Conservation (phyloP, 176 grass and related monocot genomes). For the Tillandsia fasciculata region DNA sequence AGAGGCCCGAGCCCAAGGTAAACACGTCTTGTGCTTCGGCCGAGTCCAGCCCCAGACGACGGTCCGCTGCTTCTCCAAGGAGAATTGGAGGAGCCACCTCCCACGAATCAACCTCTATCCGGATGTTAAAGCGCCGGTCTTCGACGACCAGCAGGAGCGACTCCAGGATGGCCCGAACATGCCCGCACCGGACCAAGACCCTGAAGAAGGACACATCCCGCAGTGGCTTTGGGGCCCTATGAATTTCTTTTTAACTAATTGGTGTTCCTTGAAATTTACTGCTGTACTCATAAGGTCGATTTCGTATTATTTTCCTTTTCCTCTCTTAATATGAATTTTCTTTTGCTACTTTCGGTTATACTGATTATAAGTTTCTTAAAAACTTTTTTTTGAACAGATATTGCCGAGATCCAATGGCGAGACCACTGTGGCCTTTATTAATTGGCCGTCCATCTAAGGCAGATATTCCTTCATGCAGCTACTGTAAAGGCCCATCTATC, state of each 20-base stretch:
- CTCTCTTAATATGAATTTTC: neutral
- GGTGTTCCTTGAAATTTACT: neutral
- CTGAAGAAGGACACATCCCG: too few species aligned
- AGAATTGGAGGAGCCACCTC: too few species aligned
- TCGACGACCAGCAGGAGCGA: too few species aligned
- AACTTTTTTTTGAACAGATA: slow-evolving; percentile 47
- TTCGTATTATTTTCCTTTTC: neutral
- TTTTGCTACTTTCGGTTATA: neutral
- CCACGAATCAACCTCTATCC: too few species aligned
- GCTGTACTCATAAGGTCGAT: neutral
- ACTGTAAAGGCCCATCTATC: slow-evolving; percentile 69
- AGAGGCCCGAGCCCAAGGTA: too few species aligned
- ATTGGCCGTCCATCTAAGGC: slow-evolving; percentile 43
- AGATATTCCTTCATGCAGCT: slow-evolving; percentile 57
- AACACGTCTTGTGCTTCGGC: too few species aligned
- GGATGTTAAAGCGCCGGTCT: too few species aligned
- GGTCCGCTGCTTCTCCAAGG: too few species aligned
- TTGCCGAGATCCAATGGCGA: slow-evolving; percentile 56
- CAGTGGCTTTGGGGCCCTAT: too few species aligned
- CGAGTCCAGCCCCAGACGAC: too few species aligned
- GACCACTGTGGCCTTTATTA: slow-evolving; percentile 72
- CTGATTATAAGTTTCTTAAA: neutral
- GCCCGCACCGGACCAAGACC: too few species aligned
- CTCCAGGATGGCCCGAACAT: too few species aligned
- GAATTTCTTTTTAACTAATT: neutral